A percentile compares a stretch with the other conserved stretches of the same genome.
Conservation (phyloP, 352 stramenopile genomes). For the Pythium monospermum region DNA sequence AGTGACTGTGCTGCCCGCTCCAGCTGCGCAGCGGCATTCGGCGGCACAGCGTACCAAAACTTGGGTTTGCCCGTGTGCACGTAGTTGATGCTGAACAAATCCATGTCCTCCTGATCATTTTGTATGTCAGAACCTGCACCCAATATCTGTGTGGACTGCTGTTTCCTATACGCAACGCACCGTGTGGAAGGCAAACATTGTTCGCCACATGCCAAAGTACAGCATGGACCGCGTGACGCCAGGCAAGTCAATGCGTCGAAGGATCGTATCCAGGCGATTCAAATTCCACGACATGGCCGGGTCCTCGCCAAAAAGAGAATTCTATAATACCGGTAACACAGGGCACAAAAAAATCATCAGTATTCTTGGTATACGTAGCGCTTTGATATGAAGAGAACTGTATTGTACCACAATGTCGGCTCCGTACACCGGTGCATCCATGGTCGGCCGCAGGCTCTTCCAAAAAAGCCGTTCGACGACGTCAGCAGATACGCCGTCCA, state of each 20-base stretch:
- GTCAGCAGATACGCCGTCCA: conserved; percentile 29
- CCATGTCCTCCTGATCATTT: conserved; percentile 95
- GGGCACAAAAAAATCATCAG: no score
- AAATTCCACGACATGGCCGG: conserved; percentile 82
- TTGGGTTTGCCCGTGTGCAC: conserved; percentile 90
- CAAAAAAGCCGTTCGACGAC: conserved; percentile 84
- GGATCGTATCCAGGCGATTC: conserved; percentile 83
- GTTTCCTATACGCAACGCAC: no score
- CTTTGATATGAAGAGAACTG: not conserved
- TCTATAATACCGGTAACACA: no score
- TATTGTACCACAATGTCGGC: conserved; percentile 78
- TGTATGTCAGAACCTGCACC: no score
- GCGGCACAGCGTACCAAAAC: conserved; percentile 91
- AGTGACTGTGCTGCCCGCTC: conserved; percentile 81
- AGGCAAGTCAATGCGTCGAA: conserved; percentile 72
- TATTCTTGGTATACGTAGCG: no score
- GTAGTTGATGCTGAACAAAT: conserved; percentile 94
- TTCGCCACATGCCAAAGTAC: conserved; percentile 93
- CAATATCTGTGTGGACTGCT: no score
- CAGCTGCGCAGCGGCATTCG: conserved; percentile 58
- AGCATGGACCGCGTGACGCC: conserved; percentile 90
- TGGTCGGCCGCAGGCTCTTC: conserved; percentile 79
- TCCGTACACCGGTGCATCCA: conserved; percentile 87
- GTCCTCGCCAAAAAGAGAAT: conserved; percentile 79
- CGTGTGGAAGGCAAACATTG: conserved; percentile 93